These are phyloP conservation scores for Termitomyces sp. DNA, from an alignment of 768 basidiomycete species.

Conservation along the genomic window DNA sequence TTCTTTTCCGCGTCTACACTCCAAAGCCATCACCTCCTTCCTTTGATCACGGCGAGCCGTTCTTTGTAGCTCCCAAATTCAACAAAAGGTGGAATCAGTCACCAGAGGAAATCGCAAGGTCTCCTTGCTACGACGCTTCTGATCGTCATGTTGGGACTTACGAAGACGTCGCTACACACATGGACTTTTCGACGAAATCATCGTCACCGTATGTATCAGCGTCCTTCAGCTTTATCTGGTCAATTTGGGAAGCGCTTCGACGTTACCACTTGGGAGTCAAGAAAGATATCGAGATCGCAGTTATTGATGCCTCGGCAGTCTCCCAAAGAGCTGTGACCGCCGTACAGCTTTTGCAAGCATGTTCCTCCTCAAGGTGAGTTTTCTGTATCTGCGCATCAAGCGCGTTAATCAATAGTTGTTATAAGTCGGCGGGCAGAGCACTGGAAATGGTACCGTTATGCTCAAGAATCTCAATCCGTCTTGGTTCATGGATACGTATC, in stretches of 20 bases:
- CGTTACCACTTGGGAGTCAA: constrained; percentile 71
- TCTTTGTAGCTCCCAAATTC: constrained; percentile 67
- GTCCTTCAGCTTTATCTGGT: constrained; percentile 80
- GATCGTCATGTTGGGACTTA: constrained; percentile 33
- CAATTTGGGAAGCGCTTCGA: constrained; percentile 75
- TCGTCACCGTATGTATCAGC: constrained; percentile 68
- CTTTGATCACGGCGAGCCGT: constrained; percentile 51
- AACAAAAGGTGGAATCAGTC: constrained; percentile 38
- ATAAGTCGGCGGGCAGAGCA: constrained; percentile 34
- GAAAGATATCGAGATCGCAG: constrained; percentile 71
- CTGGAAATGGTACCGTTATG: constrained; percentile 75
- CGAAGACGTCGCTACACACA: constrained; percentile 58
- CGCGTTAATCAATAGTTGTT: not conserved
- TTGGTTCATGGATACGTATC: constrained; percentile 69
- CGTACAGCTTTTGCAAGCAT: constrained; percentile 53
- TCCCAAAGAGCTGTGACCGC: constrained; percentile 57
- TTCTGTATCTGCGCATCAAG: not conserved
- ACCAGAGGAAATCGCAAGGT: constrained; percentile 23
- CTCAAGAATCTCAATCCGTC: constrained; percentile 71
- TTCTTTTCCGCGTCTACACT: constrained; percentile 78
- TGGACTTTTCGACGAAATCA: constrained; percentile 75
- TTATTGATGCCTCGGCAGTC: constrained; percentile 66
- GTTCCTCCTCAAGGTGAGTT: constrained; percentile 49
- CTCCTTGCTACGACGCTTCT: not conserved
- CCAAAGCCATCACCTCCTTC: constrained; percentile 56